Evolutionary conservation across 2,329 filamentous ascomycete species (phyloP), one percentile per base, ranked within the genome.

Genomic region (Helotiales sp.): DNA sequence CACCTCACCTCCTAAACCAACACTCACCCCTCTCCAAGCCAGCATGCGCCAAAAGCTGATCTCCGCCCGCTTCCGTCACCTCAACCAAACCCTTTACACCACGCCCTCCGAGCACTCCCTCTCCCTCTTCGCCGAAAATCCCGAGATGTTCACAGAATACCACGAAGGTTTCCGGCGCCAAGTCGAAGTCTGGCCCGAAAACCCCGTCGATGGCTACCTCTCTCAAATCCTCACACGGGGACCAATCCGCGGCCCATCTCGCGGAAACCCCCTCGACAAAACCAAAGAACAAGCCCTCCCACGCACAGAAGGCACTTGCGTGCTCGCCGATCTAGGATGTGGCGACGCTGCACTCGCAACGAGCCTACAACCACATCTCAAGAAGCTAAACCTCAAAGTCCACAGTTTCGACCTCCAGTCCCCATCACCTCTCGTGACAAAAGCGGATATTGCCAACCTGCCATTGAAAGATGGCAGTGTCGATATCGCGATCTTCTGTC

Each of bases 41-140:
- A 89, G 93, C 3, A 99, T 99, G 96, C 90, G 93, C 69, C 91
- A 93, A 77, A 99, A 99, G 83, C 89, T 99, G 70, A 86, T 97
- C 70, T 96, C 94, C 10, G 94, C 96, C 1, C 93, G 96, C 66
- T 99, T 99, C 86, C 93, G 96, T 71, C 93, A 98, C 80, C 89
- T 99, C 69, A 99, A 99, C 79, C 92, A 99, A 82, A 95, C 93
- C 0, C 89, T 99, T 15, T 99, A 99, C 82, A 98, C 95, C 4
- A 92, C 90, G 7, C 92, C 94, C 0, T 99, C 96, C 0, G 83
- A 84, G 40, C 89, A 96, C 71, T 92, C 96, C n/a, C 88, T 96
- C 73, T 82, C 86, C 60, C 88, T 98, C 26, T 98, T 99, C 82
- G 84, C 87, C 61, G 84, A 91, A 37, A 93, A 92, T 59, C 96